A percentile compares a stretch with the other conserved stretches of the same genome.
phyloP scores from a whole-genome alignment of 371 early-diverging fungal species.

The Syncephalastrum monosporum region DNA sequence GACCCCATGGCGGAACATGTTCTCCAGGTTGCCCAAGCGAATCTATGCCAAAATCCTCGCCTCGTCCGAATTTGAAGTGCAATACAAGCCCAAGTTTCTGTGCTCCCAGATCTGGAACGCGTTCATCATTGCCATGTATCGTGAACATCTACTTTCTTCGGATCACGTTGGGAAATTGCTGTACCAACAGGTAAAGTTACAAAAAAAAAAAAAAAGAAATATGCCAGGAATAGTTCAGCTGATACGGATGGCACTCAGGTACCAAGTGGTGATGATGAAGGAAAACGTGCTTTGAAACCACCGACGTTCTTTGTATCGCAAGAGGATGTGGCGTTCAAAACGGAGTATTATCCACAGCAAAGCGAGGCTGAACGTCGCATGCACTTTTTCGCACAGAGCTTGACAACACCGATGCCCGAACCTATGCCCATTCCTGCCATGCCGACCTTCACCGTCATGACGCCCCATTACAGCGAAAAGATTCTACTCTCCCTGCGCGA shows the following conservation, averaged over 20 bases:
- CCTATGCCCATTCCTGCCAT: conserved; percentile 80
- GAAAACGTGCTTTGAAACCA: conserved; percentile 64
- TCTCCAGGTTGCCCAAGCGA: conserved; percentile 79
- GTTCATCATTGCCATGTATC: conserved; percentile 82
- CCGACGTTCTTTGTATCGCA: conserved; percentile 83
- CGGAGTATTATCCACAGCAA: conserved; percentile 74
- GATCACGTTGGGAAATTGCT: conserved; percentile 75
- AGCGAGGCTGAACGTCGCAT: conserved; percentile 87
- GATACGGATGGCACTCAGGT: conserved; percentile 10
- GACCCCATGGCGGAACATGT: conserved; percentile 87
- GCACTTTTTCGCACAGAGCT: conserved; percentile 84
- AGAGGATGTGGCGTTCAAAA: conserved; percentile 73
- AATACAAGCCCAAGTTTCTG: conserved; percentile 70
- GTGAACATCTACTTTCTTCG: conserved; percentile 77
- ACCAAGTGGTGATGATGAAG: conserved; percentile 48
- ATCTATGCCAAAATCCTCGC: conserved; percentile 79
- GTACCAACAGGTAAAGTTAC: conserved; percentile 66
- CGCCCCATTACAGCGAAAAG: conserved; percentile 88
- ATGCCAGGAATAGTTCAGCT: background rate
- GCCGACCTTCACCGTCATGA: conserved; percentile 87
- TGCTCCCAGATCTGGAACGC: conserved; percentile 90
- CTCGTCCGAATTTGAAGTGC: conserved; percentile 62
- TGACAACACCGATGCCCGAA: conserved; percentile 83
- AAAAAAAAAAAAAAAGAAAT: background rate
- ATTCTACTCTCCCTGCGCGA: conserved; percentile 80